These are phyloP conservation scores for Thymus mandschuricus DNA, from an alignment of 257 asterid genomes.

Conservation along the genomic window DNA sequence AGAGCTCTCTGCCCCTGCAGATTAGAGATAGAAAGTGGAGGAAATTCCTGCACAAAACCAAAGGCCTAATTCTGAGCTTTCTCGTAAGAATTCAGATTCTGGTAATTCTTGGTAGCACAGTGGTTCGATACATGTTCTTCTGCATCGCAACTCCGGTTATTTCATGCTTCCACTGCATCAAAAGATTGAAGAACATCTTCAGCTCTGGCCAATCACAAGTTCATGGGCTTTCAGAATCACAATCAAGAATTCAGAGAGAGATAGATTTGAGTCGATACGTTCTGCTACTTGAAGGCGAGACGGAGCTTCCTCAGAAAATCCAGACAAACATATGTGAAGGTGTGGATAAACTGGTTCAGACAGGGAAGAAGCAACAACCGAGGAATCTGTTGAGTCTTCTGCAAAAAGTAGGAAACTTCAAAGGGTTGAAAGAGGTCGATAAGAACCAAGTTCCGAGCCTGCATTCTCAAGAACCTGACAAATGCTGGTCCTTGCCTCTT, in stretches of 20 bases:
- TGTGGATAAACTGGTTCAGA: constrained; percentile 23
- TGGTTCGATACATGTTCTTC: constrained; percentile 24
- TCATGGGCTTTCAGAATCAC: constrained; percentile 29
- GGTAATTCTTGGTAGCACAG: constrained; percentile 35
- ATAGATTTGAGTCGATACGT: constrained; percentile 34
- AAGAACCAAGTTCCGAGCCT: constrained; percentile 42
- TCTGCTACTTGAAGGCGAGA: constrained; percentile 50
- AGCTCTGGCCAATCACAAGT: constrained; percentile 27
- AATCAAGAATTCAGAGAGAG: background rate
- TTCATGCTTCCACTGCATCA: background rate
- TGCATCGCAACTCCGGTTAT: constrained; percentile 9
- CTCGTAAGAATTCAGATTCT: constrained; percentile 38
- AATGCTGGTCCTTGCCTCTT: constrained; percentile 57
- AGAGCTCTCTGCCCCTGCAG: constrained; percentile 31
- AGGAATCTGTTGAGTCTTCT: constrained; percentile 22
- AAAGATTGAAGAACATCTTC: background rate
- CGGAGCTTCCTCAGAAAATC: constrained; percentile 37
- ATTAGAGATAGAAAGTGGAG: constrained; percentile 28
- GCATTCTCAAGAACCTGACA: constrained; percentile 50
- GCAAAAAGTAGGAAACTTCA: constrained; percentile 34
- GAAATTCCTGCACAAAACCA: constrained; percentile 28
- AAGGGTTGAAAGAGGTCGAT: constrained; percentile 43
- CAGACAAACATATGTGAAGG: constrained; percentile 21
- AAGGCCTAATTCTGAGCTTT: constrained; percentile 24
- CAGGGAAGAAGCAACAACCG: constrained; percentile 26